These are phyloP conservation scores for Phytophthora cryptogea DNA, from an alignment of 352 stramenopile genomes.

Conservation along the genomic window DNA sequence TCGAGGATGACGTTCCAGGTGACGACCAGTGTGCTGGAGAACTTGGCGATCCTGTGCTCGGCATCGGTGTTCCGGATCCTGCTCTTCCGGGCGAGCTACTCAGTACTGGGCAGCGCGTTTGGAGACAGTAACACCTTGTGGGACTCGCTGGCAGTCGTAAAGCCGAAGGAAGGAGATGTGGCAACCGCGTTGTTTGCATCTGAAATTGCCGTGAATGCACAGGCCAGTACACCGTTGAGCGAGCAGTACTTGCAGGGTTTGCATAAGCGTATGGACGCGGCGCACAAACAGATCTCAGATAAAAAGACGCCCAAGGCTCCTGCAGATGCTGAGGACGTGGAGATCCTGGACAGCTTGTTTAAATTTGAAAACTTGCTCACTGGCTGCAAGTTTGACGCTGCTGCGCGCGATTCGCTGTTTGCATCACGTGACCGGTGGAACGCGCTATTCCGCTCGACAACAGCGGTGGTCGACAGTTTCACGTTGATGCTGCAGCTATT, in stretches of 20 bases:
- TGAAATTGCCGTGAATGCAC: constrained; percentile 22
- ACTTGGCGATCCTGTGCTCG: constrained; percentile 43
- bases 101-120: constrained; percentile 26
- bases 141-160: constrained; percentile 30
- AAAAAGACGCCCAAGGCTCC: constrained; percentile 28
- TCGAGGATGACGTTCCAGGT: constrained; percentile 47
- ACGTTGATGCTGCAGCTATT: constrained; percentile 57
- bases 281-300: constrained; percentile 37
- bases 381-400: constrained; percentile 45
- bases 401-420: constrained; percentile 43
- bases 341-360: constrained; percentile 51
- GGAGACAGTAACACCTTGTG: constrained; percentile 36
- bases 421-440: constrained; percentile 50
- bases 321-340: constrained; percentile 45
- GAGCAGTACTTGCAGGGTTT: constrained; percentile 51
- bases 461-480: constrained; percentile 52
- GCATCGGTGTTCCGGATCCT: constrained; percentile 57
- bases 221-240: constrained; percentile 33
- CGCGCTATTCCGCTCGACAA: constrained; percentile 43
- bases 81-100: constrained; percentile 50
- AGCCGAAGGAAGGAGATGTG: constrained; percentile 39
- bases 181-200: constrained; percentile 26
- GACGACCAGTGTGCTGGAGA: constrained; percentile 50
- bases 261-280: constrained; percentile 40
- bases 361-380: constrained; percentile 52